Evolutionary conservation across 2,329 filamentous ascomycete species (phyloP).

Genomic region (Seiridium unicorne): DNA sequence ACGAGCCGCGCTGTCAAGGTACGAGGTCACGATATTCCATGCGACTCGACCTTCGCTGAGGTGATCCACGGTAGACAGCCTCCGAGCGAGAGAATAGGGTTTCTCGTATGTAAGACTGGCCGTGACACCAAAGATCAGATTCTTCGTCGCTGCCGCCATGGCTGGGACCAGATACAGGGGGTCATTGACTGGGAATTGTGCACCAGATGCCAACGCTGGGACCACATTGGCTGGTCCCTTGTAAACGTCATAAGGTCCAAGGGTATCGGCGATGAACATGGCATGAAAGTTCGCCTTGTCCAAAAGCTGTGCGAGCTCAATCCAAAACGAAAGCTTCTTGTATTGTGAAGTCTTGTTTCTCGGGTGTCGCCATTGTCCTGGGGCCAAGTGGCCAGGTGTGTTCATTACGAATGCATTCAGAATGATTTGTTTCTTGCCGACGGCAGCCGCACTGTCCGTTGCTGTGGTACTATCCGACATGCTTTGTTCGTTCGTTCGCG

Average conservation of each 20-base stretch:
- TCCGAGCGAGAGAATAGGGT: slow-evolving; percentile 58
- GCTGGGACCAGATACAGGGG: slow-evolving; percentile 57
- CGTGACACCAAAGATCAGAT: slow-evolving; percentile 60
- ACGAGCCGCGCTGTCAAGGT: slow-evolving; percentile 54
- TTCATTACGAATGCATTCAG: slow-evolving; percentile 67
- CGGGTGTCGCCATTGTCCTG: slow-evolving; percentile 65
- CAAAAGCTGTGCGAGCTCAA: slow-evolving; percentile 58
- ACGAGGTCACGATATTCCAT: slow-evolving; percentile 60
- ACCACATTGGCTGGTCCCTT: slow-evolving; percentile 38
- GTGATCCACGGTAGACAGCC: slow-evolving; percentile 62
- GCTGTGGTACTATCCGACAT: not conserved
- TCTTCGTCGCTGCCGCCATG: slow-evolving; percentile 67
- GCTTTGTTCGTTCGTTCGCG: not conserved
- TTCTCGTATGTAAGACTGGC: slow-evolving; percentile 61
- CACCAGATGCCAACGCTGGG: slow-evolving; percentile 56
- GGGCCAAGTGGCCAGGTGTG: slow-evolving; percentile 60
- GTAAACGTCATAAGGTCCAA: slow-evolving; percentile 62
- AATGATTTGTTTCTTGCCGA: slow-evolving; percentile 50
- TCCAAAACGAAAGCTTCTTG: slow-evolving; percentile 60
- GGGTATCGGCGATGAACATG: slow-evolving; percentile 64
- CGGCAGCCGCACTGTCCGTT: not conserved
- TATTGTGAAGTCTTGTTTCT: slow-evolving; percentile 60
- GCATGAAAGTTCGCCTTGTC: slow-evolving; percentile 63
- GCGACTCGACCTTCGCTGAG: slow-evolving; percentile 59
- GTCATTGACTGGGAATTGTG: slow-evolving; percentile 64